These are phyloP conservation scores for Kalmusia sp. DNA, from an alignment of 2,329 filamentous ascomycete genomes.

Conservation along the genomic window DNA sequence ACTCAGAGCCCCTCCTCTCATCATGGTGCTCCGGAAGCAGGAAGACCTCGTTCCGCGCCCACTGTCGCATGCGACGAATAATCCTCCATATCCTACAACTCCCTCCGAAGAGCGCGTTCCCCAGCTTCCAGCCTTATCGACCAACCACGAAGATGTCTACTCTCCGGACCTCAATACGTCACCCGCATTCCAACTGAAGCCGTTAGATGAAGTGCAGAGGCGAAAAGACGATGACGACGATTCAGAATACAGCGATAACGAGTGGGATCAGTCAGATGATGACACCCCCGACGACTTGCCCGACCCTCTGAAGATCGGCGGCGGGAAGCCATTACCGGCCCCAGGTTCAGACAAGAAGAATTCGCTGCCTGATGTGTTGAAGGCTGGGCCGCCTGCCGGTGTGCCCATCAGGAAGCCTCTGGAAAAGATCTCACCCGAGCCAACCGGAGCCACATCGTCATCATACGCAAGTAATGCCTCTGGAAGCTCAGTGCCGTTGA, in stretches of 20 bases:
- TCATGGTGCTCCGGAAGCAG: constrained; percentile 57
- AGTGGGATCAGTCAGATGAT: constrained; percentile 48
- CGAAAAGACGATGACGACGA: constrained; percentile 25
- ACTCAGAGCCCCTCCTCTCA: constrained; percentile 9
- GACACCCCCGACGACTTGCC: constrained; percentile 42
- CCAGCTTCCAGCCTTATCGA: constrained; percentile 25
- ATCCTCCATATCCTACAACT: constrained; percentile 55
- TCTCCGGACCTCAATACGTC: constrained; percentile 43
- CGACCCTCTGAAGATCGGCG: constrained; percentile 43
- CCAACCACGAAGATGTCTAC: constrained; percentile 30
- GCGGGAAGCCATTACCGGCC: constrained; percentile 33
- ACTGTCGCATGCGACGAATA: constrained; percentile 44
- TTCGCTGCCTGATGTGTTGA: constrained; percentile 37
- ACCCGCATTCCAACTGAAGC: constrained; percentile 50
- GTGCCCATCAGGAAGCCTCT: constrained; percentile 36
- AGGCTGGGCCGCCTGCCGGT: constrained; percentile 41
- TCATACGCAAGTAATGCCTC: constrained; percentile 42
- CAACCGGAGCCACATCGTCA: constrained; percentile 34
- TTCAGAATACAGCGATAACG: constrained; percentile 42
- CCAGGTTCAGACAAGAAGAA: constrained; percentile 16
- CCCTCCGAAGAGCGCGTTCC: constrained; percentile 44
- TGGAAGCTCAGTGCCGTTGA: constrained; percentile 37
- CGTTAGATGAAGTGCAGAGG: constrained; percentile 35
- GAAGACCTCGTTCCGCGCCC: constrained; percentile 48
- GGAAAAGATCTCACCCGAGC: constrained; percentile 38